A percentile compares a stretch with the other conserved stretches of the same genome.
Evolutionary conservation across 108 stramenopile genomes (phyloP).

Genomic region (Discostella pseudostelligera): DNA sequence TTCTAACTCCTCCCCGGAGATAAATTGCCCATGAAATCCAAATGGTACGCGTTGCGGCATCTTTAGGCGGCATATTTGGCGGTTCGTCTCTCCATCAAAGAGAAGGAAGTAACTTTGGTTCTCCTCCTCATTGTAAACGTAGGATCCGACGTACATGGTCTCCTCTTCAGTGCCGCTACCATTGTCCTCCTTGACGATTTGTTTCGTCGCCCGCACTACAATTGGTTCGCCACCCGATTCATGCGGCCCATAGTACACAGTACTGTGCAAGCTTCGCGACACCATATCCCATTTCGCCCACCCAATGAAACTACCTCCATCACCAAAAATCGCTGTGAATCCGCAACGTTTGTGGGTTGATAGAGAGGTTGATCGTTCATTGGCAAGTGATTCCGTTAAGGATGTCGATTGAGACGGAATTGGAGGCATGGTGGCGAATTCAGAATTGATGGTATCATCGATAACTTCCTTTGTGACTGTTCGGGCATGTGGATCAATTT

Average conservation of each 20-base stretch:
- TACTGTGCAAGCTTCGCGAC: slow-evolving; percentile 21
- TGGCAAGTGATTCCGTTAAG: too few relatives aligned
- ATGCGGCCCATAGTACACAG: slow-evolving; percentile 37
- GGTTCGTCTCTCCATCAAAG: slow-evolving; percentile 26
- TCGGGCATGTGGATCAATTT: slow-evolving; percentile 20
- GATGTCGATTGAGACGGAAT: not conserved
- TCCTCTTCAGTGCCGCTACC: slow-evolving; percentile 5
- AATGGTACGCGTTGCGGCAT: slow-evolving; percentile 42
- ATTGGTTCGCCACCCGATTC: slow-evolving; percentile 42
- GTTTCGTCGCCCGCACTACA: slow-evolving; percentile 9
- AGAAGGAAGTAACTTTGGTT: slow-evolving; percentile 36
- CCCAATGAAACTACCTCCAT: slow-evolving; percentile 32
- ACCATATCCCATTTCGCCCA: slow-evolving; percentile 48
- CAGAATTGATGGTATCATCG: slow-evolving; percentile 37
- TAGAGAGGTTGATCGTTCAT: slow-evolving; percentile 3
- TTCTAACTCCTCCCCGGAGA: slow-evolving; percentile 28
- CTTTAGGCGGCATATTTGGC: slow-evolving; percentile 32
- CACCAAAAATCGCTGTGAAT: slow-evolving; percentile 32
- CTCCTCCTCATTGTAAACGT: slow-evolving; percentile 27
- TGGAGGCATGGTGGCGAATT: slow-evolving; percentile 42
- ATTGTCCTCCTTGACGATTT: not conserved
- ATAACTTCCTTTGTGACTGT: slow-evolving; percentile 20
- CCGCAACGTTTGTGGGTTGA: slow-evolving; percentile 25
- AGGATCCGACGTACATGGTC: slow-evolving; percentile 38
- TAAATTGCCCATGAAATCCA: slow-evolving; percentile 41